Percentiles rank a stretch among this genome's conserved stretches.
Evolutionary conservation across 1,139 yeast genomes (phyloP).

Genomic region (Ogataea hybrid): DNA sequence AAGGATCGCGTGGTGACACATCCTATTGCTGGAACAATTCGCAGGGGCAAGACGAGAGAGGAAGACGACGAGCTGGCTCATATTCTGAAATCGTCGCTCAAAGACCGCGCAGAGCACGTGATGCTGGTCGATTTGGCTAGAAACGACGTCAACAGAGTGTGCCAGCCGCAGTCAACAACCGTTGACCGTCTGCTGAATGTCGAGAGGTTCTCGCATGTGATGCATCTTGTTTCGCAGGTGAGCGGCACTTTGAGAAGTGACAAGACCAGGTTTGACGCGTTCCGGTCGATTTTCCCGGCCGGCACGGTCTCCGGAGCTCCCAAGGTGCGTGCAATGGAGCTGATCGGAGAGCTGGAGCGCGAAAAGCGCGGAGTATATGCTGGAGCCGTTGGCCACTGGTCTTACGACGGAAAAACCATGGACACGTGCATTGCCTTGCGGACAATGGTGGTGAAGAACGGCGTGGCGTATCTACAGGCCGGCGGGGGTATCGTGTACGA

Average conservation of each 20-base stretch:
- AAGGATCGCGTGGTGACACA: conserved; percentile 82
- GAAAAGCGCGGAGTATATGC: conserved; percentile 97
- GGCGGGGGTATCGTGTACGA: conserved; percentile 98
- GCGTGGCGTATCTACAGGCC: conserved; percentile 90
- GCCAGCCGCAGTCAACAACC: conserved; percentile 77
- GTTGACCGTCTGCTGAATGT: conserved; percentile 88
- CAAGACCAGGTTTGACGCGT: conserved; percentile 91
- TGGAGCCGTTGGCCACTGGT: conserved; percentile 99
- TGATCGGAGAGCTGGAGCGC: conserved; percentile 82
- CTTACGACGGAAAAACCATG: conserved; percentile 89
- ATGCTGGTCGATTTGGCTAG: conserved; percentile 98
- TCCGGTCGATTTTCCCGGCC: conserved; percentile 96
- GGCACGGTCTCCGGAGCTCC: conserved; percentile 99
- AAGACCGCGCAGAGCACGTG: conserved; percentile 96
- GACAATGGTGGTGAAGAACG: conserved; percentile 93
- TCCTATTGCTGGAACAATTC: conserved; percentile 96
- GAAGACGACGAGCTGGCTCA: conserved; percentile 87
- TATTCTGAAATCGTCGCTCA: conserved; percentile 70
- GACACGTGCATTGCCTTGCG: conserved; percentile 96
- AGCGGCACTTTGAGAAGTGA: conserved; percentile 84
- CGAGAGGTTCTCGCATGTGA: conserved; percentile 95
- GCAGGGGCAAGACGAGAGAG: conserved; percentile 83
- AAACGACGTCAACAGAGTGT: conserved; percentile 92
- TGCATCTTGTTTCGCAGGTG: conserved; percentile 94
- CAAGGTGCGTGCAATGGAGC: conserved; percentile 93